Conservation (phyloP, 768 basidiomycete genomes). For the Coprinellus aureogranulatus region DNA sequence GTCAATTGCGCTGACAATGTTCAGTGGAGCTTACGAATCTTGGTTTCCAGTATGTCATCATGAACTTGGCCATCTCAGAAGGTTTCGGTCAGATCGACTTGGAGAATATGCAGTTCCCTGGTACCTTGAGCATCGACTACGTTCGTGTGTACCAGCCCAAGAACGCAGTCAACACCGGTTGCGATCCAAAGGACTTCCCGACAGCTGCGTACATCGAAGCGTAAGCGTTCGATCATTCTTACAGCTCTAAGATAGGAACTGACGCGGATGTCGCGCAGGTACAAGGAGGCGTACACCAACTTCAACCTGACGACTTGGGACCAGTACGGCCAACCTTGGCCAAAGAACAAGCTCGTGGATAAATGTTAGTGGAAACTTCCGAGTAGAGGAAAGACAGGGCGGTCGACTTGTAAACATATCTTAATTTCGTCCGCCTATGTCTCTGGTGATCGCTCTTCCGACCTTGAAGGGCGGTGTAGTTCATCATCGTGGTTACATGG, state of each 20-base stretch:
- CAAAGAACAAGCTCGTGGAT: conserved; percentile 45
- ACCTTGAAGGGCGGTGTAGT: background rate
- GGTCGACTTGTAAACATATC: no score
- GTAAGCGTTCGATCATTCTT: conserved; percentile 28
- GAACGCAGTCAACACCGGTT: conserved; percentile 51
- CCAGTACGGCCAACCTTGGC: conserved; percentile 48
- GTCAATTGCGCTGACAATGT: background rate
- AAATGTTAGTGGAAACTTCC: no score
- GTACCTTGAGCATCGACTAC: conserved; percentile 69
- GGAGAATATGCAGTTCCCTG: conserved; percentile 46
- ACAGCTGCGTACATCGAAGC: conserved; percentile 70
- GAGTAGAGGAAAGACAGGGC: no score
- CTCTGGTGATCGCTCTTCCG: background rate
- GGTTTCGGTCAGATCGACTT: conserved; percentile 65
- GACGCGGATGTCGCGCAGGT: conserved; percentile 31
- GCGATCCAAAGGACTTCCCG: conserved; percentile 66
- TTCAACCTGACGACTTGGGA: conserved; percentile 47
- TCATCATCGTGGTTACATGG: background rate
- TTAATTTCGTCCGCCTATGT: no score
- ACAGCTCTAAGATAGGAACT: conserved; percentile 12
- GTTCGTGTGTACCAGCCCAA: conserved; percentile 68
- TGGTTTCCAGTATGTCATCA: conserved; percentile 56
- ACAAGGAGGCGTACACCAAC: conserved; percentile 65
- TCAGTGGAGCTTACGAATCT: background rate
- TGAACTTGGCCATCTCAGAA: conserved; percentile 63